phyloP scores from a whole-genome alignment of 202 grass and related monocot species.

The Dendrocalamus latiflorus region DNA sequence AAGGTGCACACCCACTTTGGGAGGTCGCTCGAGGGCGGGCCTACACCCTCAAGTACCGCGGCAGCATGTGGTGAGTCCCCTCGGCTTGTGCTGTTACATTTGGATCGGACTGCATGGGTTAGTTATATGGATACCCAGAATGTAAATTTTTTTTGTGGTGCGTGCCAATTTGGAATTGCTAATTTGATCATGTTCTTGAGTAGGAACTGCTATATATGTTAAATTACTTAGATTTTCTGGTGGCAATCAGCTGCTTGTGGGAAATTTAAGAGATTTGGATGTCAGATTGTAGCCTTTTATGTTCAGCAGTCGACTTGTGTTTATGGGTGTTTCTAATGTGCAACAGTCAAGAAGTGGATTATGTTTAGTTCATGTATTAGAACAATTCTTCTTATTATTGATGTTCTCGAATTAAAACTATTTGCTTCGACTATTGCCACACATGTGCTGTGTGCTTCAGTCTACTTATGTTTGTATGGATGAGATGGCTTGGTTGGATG shows the following conservation, averaged over 20 bases:
- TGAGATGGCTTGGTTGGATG: not conserved
- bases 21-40: constrained; percentile 82
- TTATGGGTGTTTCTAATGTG: not conserved
- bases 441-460: not conserved
- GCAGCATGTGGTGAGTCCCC: constrained; percentile 89
- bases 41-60: constrained; percentile 98
- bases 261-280: not conserved
- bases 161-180: not conserved
- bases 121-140: not conserved
- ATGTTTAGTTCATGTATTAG: not conserved
- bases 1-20: constrained; percentile 96
- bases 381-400: not conserved
- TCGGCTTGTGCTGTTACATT: too few species aligned
- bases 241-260: not conserved
- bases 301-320: not conserved
- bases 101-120: not conserved
- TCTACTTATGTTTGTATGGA: not conserved
- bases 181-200: not conserved
- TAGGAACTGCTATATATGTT: not conserved
- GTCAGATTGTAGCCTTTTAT: not conserved
- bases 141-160: not conserved
- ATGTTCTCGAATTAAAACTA: not conserved
- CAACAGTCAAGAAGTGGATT: not conserved
- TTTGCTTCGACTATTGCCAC: not conserved
- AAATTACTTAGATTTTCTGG: not conserved